phyloP scores from a whole-genome alignment of 495 filamentous ascomycete genomes.

The Penicillium roqueforti region DNA sequence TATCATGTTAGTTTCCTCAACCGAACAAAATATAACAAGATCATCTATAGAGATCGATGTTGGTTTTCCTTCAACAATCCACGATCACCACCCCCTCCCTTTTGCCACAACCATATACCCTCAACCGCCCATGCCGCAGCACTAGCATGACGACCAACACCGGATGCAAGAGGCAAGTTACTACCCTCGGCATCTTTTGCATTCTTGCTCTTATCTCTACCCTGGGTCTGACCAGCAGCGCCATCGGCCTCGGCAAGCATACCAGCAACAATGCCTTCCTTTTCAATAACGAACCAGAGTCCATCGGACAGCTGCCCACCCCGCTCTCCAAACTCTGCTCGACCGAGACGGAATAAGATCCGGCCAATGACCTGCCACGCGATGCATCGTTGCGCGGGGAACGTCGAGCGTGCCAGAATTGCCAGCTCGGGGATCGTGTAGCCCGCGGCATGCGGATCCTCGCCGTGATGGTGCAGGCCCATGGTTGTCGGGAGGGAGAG shows the following conservation, averaged over 20 bases:
- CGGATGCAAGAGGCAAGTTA: conserved; percentile 19
- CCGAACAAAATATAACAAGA: not conserved
- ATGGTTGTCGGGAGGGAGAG: conserved; percentile 65
- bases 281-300: conserved; percentile 71
- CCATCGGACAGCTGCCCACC: conserved; percentile 56
- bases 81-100: conserved; percentile 60
- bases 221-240: conserved; percentile 14
- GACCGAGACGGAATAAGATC: conserved; percentile 77
- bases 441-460: conserved; percentile 88
- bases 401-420: conserved; percentile 71
- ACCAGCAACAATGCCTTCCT: conserved; percentile 68
- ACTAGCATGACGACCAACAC: conserved; percentile 53
- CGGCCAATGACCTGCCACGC: conserved; percentile 88
- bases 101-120: conserved; percentile 87
- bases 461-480: conserved; percentile 90
- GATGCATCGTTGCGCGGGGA: conserved; percentile 82
- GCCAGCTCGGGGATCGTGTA: conserved; percentile 92
- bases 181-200: conserved; percentile 14
- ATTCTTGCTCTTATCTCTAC: conserved; percentile 10
- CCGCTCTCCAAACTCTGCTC: conserved; percentile 68
- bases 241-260: conserved; percentile 64
- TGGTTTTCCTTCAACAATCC: conserved; percentile 38
- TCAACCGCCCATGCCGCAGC: conserved; percentile 80
- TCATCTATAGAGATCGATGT: conserved; percentile 27
- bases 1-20: not conserved